Percentiles rank a stretch among this genome's conserved stretches.
Conservation (phyloP, 345 rosid genomes). For the Citrus reticulata region DNA sequence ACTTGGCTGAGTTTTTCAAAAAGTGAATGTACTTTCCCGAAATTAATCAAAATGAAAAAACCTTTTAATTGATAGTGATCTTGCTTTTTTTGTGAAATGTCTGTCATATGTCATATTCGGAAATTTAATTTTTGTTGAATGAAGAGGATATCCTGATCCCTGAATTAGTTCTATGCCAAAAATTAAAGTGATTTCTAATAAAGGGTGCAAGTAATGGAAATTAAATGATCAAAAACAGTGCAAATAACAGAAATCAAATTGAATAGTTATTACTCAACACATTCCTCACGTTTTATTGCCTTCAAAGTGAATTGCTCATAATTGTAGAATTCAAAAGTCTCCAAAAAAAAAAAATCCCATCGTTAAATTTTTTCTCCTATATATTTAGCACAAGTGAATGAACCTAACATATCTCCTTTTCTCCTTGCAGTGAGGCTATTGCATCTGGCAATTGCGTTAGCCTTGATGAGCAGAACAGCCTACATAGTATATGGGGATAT, state of each 20-base stretch:
- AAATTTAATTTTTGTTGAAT: background rate
- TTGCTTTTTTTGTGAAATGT: background rate
- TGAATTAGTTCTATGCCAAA: background rate
- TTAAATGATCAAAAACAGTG: background rate
- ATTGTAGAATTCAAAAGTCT: background rate
- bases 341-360: background rate
- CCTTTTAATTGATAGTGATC: background rate
- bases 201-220: background rate
- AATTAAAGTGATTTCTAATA: background rate
- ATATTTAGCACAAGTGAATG: background rate
- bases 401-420: too few relatives aligned
- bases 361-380: background rate
- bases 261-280: background rate
- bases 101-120: background rate
- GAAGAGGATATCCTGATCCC: background rate
- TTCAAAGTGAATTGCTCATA: background rate
- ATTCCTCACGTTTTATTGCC: too few relatives aligned
- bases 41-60: background rate
- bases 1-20: background rate
- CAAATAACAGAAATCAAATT: background rate
- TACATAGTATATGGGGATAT: constrained; percentile 19
- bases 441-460: constrained; percentile 1
- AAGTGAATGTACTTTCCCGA: background rate
- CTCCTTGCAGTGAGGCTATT: constrained; percentile 4
- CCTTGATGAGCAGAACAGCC: constrained; percentile 9